Conservation (phyloP, 2,329 filamentous ascomycete genomes). For the Xylaria sp. region DNA sequence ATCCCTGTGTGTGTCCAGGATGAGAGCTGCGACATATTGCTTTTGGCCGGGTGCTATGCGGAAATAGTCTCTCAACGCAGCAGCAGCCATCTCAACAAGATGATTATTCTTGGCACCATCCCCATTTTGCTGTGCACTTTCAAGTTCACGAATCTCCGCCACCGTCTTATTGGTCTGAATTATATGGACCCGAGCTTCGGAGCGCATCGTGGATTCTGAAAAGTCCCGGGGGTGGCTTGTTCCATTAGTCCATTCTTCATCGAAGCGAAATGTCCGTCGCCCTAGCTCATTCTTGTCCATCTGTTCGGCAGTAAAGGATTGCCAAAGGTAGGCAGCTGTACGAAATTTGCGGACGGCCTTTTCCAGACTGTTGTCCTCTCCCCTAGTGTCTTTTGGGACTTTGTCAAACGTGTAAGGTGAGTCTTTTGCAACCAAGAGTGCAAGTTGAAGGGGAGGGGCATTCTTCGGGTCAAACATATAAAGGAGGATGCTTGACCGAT, state of each 20-base stretch:
- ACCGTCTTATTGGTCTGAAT: conserved; percentile 84
- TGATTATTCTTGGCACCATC: conserved; percentile 73
- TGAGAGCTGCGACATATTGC: conserved; percentile 84
- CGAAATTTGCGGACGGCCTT: conserved; percentile 87
- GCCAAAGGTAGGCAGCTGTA: conserved; percentile 96
- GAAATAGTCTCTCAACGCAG: conserved; percentile 81
- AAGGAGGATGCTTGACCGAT: conserved; percentile 80
- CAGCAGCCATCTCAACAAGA: conserved; percentile 76
- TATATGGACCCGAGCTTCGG: conserved; percentile 88
- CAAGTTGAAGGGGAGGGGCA: conserved; percentile 84
- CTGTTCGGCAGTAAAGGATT: conserved; percentile 94
- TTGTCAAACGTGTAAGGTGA: conserved; percentile 87
- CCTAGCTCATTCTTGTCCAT: conserved; percentile 91
- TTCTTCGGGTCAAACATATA: conserved; percentile 84
- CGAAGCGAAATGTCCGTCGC: conserved; percentile 84
- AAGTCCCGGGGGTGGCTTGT: conserved; percentile 78
- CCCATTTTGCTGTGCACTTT: conserved; percentile 78
- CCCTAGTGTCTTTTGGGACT: conserved; percentile 73
- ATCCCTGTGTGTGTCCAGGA: conserved; percentile 92
- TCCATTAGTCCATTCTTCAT: conserved; percentile 92
- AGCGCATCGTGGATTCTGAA: conserved; percentile 75
- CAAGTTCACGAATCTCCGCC: conserved; percentile 78
- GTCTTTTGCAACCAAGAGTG: conserved; percentile 85
- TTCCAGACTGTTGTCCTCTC: conserved; percentile 82
- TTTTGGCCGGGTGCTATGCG: conserved; percentile 76